These are phyloP conservation scores for Lasiodiplodia gonubiensis DNA, from an alignment of 2,329 filamentous ascomycete species.

Conservation along the genomic window DNA sequence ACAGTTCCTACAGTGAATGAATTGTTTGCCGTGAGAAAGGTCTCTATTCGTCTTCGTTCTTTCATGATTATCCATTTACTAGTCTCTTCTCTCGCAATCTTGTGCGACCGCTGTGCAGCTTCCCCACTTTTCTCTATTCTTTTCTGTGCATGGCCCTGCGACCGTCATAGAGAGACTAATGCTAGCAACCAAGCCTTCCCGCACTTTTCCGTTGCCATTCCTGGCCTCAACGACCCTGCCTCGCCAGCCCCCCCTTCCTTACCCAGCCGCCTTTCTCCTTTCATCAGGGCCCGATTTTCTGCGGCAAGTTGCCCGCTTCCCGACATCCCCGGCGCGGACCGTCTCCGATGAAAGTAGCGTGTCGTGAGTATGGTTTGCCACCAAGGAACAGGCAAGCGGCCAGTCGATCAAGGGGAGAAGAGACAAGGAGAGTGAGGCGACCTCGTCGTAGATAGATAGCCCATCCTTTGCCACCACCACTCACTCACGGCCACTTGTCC, in stretches of 20 bases:
- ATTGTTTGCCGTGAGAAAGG: not conserved
- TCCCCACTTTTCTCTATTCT: not conserved
- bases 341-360: not conserved
- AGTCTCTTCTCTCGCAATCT: not conserved
- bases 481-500: too few relatives aligned
- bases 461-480: too few relatives aligned
- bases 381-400: not conserved
- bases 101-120: not conserved
- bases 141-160: not conserved
- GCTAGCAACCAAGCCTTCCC: not conserved
- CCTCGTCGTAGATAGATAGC: too few relatives aligned
- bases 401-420: not conserved
- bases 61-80: not conserved
- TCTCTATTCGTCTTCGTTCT: not conserved
- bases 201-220: not conserved
- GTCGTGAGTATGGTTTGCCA: not conserved
- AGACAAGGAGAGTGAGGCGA: too few relatives aligned
- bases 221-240: not conserved
- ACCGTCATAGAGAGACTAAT: not conserved
- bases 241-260: not conserved
- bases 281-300: not conserved
- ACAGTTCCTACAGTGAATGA: not conserved
- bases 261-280: not conserved
- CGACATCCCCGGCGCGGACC: slow-evolving; percentile 20
- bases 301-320: not conserved